These are phyloP conservation scores for Lachnellula cervina DNA, from an alignment of 2,329 filamentous ascomycete genomes.

Conservation along the genomic window DNA sequence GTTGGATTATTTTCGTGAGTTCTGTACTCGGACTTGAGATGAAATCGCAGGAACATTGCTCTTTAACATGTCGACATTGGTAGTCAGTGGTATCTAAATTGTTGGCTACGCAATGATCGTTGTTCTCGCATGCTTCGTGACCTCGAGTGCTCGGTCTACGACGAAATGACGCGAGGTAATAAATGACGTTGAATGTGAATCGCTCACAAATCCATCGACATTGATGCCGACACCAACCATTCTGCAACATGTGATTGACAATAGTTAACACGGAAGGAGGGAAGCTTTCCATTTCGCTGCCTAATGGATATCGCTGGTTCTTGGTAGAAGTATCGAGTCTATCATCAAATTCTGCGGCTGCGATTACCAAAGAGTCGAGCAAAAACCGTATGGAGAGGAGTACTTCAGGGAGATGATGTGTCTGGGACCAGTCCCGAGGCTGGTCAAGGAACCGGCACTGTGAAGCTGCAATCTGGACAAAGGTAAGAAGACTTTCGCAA, in stretches of 20 bases:
- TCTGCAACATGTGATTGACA: not conserved
- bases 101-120: conserved; percentile 1
- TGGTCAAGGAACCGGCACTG: not conserved
- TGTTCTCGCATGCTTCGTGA: not conserved
- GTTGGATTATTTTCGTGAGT: not conserved
- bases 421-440: not conserved
- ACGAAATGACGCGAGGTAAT: not conserved
- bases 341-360: not conserved
- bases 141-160: not conserved
- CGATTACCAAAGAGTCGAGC: not conserved
- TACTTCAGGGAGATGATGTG: not conserved
- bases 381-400: not conserved
- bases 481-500: not conserved
- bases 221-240: conserved; percentile 1
- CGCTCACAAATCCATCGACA: not conserved
- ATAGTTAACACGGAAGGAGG: not conserved
- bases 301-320: not conserved
- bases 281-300: not conserved
- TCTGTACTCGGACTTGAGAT: not conserved
- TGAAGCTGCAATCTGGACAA: not conserved
- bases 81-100: not conserved
- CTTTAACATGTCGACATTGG: not conserved
- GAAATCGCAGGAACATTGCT: not conserved
- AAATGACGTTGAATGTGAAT: not conserved
- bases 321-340: not conserved